Evolutionary conservation across 192 early-diverging fungal genomes (phyloP), one percentile per base, ranked within the genome.

Genomic region (Coemansia sp.): DNA sequence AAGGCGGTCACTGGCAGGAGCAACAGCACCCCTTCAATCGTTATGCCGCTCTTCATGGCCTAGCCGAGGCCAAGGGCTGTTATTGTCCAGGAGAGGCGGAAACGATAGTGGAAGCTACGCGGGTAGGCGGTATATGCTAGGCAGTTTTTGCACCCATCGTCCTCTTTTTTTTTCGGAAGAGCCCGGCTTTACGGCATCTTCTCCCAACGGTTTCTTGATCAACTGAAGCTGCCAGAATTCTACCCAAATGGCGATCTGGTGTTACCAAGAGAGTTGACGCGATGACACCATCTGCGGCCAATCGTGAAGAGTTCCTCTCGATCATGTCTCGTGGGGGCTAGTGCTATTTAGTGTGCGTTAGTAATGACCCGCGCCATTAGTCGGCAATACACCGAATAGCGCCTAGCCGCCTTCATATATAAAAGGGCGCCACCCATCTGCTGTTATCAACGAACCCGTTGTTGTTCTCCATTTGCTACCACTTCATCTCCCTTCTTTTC

Each of bases 251-350:
- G 49, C n/a, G 49, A 50, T 60, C 31, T 33, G 15, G 57, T 60
- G 57, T 60, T 31, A 60, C 57, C 53, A 57, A 31, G 49, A 50
- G 49, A 50, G 49, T 50, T 50, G 49, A 11, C 49, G 15, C 31
- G 44, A 65, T 65, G 41, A 11, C 29, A 13, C 16, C 43, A 46
- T 47, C 31, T 16, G 2, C 44, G 31, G 22, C 44, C 44, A 47
- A 47, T 65, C 41, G 44, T 27, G 6, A 24, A 9, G 61, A 62
- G 61, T 62, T 62, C 34, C 61, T 12, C 61, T 60, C 16, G 57
- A 60, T 60, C 57, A 60, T 31, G 15, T 60, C 57, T 15, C 16
- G 13, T 15, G 31, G 57, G 53, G 57, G 57, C 57, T 60, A 60
- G 57, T 31, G 31, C 53, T 38, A 31, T n/a, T 5, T 60, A 60